These are phyloP conservation scores for Rusavskia elegans DNA, from an alignment of 495 filamentous ascomycete species.

Conservation along the genomic window DNA sequence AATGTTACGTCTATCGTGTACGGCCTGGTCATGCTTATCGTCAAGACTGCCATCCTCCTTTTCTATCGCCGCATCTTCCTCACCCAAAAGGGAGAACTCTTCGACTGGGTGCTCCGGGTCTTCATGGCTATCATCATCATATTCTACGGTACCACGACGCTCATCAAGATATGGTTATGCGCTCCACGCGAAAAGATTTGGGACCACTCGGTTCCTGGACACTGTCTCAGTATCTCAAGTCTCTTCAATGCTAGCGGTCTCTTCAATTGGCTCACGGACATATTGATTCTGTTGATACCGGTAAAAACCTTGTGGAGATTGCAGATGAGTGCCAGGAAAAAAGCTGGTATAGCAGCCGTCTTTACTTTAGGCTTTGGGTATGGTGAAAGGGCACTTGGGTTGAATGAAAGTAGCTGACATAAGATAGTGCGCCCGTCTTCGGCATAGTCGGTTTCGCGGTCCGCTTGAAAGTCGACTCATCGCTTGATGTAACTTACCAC, in stretches of 20 bases:
- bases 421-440: constrained; percentile 16
- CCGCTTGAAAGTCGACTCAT: constrained; percentile 11
- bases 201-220: constrained; percentile 15
- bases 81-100: constrained; percentile 13
- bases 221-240: constrained; percentile 17
- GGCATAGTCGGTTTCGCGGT: constrained; percentile 14
- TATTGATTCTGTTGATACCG: constrained; percentile 23
- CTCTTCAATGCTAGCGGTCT: constrained; percentile 19
- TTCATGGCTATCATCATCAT: constrained; percentile 18
- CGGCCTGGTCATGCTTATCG: constrained; percentile 20
- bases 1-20: constrained; percentile 22
- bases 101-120: constrained; percentile 18
- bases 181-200: constrained; percentile 18
- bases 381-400: too few relatives aligned
- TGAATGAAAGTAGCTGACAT: neutral
- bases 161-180: constrained; percentile 23
- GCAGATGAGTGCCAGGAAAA: constrained; percentile 13
- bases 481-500: constrained; percentile 14
- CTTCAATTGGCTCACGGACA: constrained; percentile 23
- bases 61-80: constrained; percentile 26
- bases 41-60: constrained; percentile 25
- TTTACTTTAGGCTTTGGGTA: constrained; percentile 25
- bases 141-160: constrained; percentile 19
- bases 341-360: constrained; percentile 17
- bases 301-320: constrained; percentile 21